Evolutionary conservation across 805 yeast genomes (phyloP), one percentile per base, ranked within the genome.

Genomic region (Nematodospora valgi): DNA sequence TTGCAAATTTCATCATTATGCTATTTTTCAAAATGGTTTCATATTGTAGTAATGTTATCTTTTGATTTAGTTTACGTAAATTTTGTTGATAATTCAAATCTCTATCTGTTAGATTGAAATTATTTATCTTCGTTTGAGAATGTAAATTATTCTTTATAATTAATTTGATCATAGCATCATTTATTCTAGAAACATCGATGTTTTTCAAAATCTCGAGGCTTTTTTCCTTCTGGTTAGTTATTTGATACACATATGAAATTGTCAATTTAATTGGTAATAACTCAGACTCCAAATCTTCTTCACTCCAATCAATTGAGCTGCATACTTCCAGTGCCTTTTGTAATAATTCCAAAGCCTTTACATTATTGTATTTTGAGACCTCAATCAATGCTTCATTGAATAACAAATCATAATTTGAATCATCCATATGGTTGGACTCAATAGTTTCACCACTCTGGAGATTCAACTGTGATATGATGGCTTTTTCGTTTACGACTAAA

Each of bases 401-500:
- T 4, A 68, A 50, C 35, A 68, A 67, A 49, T 83, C 91, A 48
- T 81, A 80, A 12, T 40, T 43, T 5, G 23, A 30, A 4, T 42
- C 35, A 11, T 22, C 21, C 11, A 26, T 23, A 15, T n/a, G 4
- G 28, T 14, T 23, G 13, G 21, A 39, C 6, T 25, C n/a, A 7
- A 29, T 13, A 15, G 32, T 19, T 30, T 51, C 32, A 52, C 30
- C 23, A 9, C 13, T 27, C 27, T 32, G 32, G 28, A 46, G 40
- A 25, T 55, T 56, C 15, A 58, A 52, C 50, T 76, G 84, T 8
- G 85, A 76, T 16, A 75, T 57, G n/a, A 78, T 69, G 3, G 89
- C 87, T 40, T 81, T 68, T 54, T 82, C 84, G 51, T 83, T 83
- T 28, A 80, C 80, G 19, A 64, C 49, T 37, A 80, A 51, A 53